Evolutionary conservation across 768 basidiomycete genomes (phyloP), one percentile per base, ranked within the genome.

Genomic region (Lactarius quietus): DNA sequence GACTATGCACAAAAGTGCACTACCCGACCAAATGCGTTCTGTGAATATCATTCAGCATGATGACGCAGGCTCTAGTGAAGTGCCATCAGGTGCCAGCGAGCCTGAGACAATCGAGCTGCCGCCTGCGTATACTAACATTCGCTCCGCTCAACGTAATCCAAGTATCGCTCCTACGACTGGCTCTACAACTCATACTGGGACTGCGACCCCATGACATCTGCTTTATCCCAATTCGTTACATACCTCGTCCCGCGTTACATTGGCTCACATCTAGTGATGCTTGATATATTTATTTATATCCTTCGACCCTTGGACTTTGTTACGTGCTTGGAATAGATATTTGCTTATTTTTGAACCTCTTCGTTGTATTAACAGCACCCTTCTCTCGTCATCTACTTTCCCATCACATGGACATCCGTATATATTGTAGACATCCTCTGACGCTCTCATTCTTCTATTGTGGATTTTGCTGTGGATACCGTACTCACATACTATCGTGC

Each of bases 1-100:
- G 20, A 76, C 81, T 71, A 66, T 71, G 35, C 85, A 85, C 69
- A 83, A 83, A 60, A 79, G 79, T 9, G 3, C 33, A 33, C 4
- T 33, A 33, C 33, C 33, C 33, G 74, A 78, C 3, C 73, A 73
- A 43, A 74, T 81, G 60, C 79, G 85, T 55, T 81, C 89, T 0
- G 85, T 93, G 36, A 92, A 93, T 71, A 83, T 92, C 70, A 82
- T 93, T 55, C 92, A 93, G 75, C 92, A 93, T 70, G 89, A 92
- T 68, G 92, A 93, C 72, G 92, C 89, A 0, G 33, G 33, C 33
- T 76, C 76, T 10, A 82, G 85, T 6, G 82, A 81, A 63, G 74
- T 73, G 3, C 10, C 45, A 10, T 3, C 15, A 65, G 68, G 61
- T 18, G 76, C 74, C 1, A 76, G 75, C 9, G 83, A 85, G 68